These are phyloP conservation scores for Penicillium cinerascens DNA, from an alignment of 495 filamentous ascomycete species.

Conservation along the genomic window DNA sequence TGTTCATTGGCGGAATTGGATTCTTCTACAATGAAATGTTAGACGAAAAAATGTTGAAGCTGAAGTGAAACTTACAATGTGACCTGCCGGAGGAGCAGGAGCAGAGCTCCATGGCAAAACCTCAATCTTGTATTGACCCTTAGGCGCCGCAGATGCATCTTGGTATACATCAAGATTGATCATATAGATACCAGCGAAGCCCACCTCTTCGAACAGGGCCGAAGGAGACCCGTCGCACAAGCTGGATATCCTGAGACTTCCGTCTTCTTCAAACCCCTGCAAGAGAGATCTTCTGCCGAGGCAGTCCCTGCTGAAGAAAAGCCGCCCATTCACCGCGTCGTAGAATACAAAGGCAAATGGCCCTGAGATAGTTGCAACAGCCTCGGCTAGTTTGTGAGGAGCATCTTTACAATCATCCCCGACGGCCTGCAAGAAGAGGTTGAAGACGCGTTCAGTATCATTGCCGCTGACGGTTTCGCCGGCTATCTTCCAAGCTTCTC, in stretches of 20 bases:
- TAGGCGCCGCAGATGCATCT: slow-evolving; percentile 1
- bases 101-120: slow-evolving; percentile 30
- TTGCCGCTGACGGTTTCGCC: slow-evolving; percentile 57
- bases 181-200: slow-evolving; percentile 73
- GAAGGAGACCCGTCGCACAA: slow-evolving; percentile 55
- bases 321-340: slow-evolving; percentile 52
- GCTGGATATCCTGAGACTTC: slow-evolving; percentile 68
- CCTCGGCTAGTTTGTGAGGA: slow-evolving; percentile 42
- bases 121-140: slow-evolving; percentile 26
- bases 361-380: slow-evolving; percentile 65
- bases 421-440: slow-evolving; percentile 54
- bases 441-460: slow-evolving; percentile 71
- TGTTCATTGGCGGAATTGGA: slow-evolving; percentile 63
- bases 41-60: background rate
- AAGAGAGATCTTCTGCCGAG: slow-evolving; percentile 84
- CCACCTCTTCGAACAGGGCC: slow-evolving; percentile 70
- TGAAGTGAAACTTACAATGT: slow-evolving; percentile 38
- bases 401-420: slow-evolving; percentile 14
- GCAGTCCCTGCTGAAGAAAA: slow-evolving; percentile 83
- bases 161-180: slow-evolving; percentile 46
- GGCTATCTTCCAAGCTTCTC: slow-evolving; percentile 87
- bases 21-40: slow-evolving; percentile 37
- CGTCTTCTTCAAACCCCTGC: slow-evolving; percentile 38
- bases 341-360: slow-evolving; percentile 92
- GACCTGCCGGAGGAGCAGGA: slow-evolving; percentile 12